Conservation (phyloP, 305 asterid species). For the Fraxinus paxiana region DNA sequence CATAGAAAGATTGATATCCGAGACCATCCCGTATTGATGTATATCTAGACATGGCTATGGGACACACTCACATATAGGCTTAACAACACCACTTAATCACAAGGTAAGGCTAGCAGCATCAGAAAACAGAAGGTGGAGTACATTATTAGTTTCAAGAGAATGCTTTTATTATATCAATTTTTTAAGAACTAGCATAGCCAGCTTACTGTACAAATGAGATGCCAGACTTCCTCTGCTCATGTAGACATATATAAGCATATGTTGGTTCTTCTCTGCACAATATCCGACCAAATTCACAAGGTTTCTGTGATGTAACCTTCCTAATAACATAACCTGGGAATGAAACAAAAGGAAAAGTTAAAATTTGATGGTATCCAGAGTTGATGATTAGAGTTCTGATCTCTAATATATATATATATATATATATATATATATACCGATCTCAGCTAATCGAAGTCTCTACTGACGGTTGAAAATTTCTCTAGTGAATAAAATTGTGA, state of each 20-base stretch:
- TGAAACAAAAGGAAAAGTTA: slow-evolving; percentile 6
- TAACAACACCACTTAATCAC: neutral
- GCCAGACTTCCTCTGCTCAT: slow-evolving; percentile 94
- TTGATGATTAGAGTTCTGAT: neutral
- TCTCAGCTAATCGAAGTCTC: neutral
- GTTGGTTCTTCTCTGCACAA: slow-evolving; percentile 89
- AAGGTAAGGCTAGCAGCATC: neutral
- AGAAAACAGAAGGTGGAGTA: neutral
- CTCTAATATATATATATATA: neutral
- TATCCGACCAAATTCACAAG: slow-evolving; percentile 94
- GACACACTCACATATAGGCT: neutral
- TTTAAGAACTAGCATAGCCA: neutral
- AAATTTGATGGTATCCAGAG: neutral
- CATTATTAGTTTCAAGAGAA: neutral
- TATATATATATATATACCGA: too few species aligned
- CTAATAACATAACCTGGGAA: slow-evolving; percentile 75
- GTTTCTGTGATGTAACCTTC: slow-evolving; percentile 93
- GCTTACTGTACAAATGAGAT: slow-evolving; percentile 85
- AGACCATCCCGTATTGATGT: neutral
- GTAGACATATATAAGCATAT: slow-evolving; percentile 81
- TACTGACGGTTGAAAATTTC: neutral
- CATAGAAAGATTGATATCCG: neutral
- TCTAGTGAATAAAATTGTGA: neutral
- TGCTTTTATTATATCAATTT: neutral
- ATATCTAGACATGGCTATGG: neutral